Evolutionary conservation across 106 monocot species (phyloP), one percentile per base, ranked within the genome.

Genomic region (Acorus gramineus): DNA sequence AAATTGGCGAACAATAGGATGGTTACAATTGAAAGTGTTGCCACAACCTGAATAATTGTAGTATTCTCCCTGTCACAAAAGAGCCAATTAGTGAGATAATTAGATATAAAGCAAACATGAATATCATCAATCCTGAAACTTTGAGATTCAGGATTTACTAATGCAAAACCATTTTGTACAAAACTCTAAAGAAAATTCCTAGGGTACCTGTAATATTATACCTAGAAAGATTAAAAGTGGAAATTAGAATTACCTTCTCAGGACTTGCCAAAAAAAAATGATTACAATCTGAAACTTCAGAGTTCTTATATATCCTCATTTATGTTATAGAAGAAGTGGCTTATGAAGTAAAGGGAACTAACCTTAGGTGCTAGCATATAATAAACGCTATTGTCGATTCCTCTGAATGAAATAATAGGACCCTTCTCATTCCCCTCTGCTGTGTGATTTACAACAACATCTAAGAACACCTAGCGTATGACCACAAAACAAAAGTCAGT

Each of bases 341-440:
- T 1, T 28, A 28, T 28, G 28, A 28, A 28, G 28, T 28, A 28
- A 28, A 28, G 48, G 4, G 49, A 57, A 42, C 12, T 48, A 62
- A 83, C 92, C 92, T 82, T 93, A 59, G 94, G 89, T 57, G 84
- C 89, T 80, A 94, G 77, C 84, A 90, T 86, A 80, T 94, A 90
- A 69, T 89, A 94, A 57, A 84, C 84, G 67, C 80, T 80, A 64
- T 89, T 94, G 67, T 89, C 94, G 50, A 90, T 77, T 50, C 86
- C 94, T 76, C 86, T 79, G 57, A 94, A 94, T 13, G 89, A 94
- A 14, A 94, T 64, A 68, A 90, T 80, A 71, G 94, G 94, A 56
- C 94, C 94, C 45, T 86, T 89, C 53, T 90, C 86, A 72, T 94
- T 94, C 54, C 94, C 94, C 74, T 94, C 94, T 63, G 89, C 94